Percentiles rank a stretch among this genome's conserved stretches.
These are phyloP conservation scores for Halteria grandinella DNA, from an alignment of 73 alveolate species.

Conservation along the genomic window DNA sequence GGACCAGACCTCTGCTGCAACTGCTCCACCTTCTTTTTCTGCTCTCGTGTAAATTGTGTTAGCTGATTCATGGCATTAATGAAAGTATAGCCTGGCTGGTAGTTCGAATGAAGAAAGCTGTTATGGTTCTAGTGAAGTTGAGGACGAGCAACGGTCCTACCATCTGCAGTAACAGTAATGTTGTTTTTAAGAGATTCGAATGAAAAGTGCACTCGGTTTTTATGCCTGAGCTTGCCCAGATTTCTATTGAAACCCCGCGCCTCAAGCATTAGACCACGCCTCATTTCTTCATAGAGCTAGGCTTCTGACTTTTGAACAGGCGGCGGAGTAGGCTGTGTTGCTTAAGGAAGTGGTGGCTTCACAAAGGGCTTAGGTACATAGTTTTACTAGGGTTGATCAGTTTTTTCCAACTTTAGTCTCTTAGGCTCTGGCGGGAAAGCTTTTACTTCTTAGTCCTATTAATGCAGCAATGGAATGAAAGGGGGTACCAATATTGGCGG, in stretches of 20 bases:
- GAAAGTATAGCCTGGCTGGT: slow-evolving; percentile 36
- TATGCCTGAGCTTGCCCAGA: background rate
- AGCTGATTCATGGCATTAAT: slow-evolving; percentile 10
- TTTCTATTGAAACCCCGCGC: slow-evolving; percentile 16
- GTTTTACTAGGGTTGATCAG: background rate
- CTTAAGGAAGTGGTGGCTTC: background rate
- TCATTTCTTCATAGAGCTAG: slow-evolving; percentile 5
- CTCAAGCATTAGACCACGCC: background rate
- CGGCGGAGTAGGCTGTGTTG: too few species aligned
- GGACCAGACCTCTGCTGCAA: too few species aligned
- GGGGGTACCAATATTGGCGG: too few species aligned
- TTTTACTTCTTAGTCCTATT: too few species aligned
- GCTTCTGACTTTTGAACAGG: too few species aligned
- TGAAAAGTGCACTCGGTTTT: slow-evolving; percentile 31
- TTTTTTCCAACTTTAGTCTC: too few species aligned
- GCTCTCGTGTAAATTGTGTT: too few species aligned
- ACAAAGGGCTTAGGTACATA: background rate
- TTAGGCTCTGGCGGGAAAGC: too few species aligned
- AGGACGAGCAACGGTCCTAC: too few species aligned
- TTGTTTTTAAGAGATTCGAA: slow-evolving; percentile 20
- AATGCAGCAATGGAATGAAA: too few species aligned
- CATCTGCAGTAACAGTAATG: too few species aligned
- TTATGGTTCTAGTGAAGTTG: slow-evolving; percentile 49
- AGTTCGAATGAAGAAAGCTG: slow-evolving; percentile 41
- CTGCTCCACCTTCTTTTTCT: too few species aligned